These are phyloP conservation scores for Haplosporangium sp. DNA, from an alignment of 371 early-diverging fungal species.

Conservation along the genomic window DNA sequence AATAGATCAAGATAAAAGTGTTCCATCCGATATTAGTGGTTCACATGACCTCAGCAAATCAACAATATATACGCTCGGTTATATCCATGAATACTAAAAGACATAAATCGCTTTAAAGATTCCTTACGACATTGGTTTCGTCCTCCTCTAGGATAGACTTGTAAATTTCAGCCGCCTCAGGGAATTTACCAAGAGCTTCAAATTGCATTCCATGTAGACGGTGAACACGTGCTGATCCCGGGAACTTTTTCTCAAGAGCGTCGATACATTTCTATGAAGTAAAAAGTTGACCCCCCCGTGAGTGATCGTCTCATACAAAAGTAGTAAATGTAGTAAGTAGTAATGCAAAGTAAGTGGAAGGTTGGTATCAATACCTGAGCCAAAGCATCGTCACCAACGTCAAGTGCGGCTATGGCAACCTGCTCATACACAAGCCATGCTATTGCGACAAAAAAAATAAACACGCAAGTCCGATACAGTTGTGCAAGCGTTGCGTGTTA, in stretches of 20 bases:
- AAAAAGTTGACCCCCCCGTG: neutral
- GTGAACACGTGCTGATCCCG: constrained; percentile 74
- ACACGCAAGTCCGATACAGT: neutral
- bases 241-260: constrained; percentile 70
- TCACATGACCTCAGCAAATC: neutral
- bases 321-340: neutral
- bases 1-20: neutral
- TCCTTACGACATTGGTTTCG: constrained; percentile 73
- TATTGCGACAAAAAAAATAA: constrained; percentile 27
- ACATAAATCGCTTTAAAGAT: neutral
- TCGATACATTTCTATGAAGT: constrained; percentile 66
- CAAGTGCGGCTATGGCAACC: constrained; percentile 81
- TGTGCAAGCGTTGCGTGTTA: too few relatives aligned
- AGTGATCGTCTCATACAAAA: neutral
- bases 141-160: constrained; percentile 73
- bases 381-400: constrained; percentile 73
- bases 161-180: constrained; percentile 72
- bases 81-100: too few relatives aligned
- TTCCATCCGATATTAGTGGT: neutral
- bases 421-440: constrained; percentile 89
- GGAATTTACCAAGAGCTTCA: constrained; percentile 79
- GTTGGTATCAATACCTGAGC: constrained; percentile 67
- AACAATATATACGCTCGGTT: too few relatives aligned
- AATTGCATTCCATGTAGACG: constrained; percentile 75
- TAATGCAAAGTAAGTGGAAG: neutral